Evolutionary conservation across 768 basidiomycete species (phyloP).

Genomic region (Hypholoma fasciculare): DNA sequence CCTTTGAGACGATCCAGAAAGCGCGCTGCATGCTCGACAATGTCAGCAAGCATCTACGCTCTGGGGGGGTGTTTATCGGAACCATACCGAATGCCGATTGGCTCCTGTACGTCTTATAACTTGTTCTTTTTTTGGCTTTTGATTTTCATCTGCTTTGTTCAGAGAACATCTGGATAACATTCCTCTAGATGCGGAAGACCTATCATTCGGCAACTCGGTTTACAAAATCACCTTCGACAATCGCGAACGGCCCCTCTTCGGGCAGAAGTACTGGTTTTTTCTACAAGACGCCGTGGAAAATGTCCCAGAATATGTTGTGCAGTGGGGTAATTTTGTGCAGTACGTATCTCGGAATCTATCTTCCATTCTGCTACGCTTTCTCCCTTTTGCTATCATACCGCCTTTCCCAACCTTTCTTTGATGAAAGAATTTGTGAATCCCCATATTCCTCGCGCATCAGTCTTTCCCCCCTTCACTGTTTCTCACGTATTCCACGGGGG

Average conservation of each 20-base stretch:
- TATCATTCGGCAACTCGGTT: slow-evolving; percentile 88
- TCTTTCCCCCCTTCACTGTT: background rate
- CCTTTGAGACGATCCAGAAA: slow-evolving; percentile 89
- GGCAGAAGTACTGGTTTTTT: slow-evolving; percentile 93
- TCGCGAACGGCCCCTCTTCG: slow-evolving; percentile 67
- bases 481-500: slow-evolving; percentile 2
- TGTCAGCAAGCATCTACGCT: slow-evolving; percentile 74
- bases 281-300: slow-evolving; percentile 94
- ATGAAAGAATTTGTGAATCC: background rate
- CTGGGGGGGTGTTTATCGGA: slow-evolving; percentile 94
- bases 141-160: slow-evolving; percentile 13
- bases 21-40: slow-evolving; percentile 92
- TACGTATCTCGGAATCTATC: slow-evolving; percentile 45
- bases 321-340: slow-evolving; percentile 91
- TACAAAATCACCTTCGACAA: slow-evolving; percentile 89
- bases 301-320: slow-evolving; percentile 96
- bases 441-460: slow-evolving; percentile 11
- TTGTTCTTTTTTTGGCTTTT: background rate
- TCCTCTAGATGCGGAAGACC: slow-evolving; percentile 62
- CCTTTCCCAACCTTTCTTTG: too few relatives aligned
- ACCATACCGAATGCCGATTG: slow-evolving; percentile 91
- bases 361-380: background rate
- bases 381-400: too few relatives aligned
- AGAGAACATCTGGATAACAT: slow-evolving; percentile 75
- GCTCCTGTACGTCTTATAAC: slow-evolving; percentile 62